Percentiles rank a stretch among this genome's conserved stretches.
Evolutionary conservation across 768 basidiomycete genomes (phyloP).

Genomic region (Rickenella mellea): DNA sequence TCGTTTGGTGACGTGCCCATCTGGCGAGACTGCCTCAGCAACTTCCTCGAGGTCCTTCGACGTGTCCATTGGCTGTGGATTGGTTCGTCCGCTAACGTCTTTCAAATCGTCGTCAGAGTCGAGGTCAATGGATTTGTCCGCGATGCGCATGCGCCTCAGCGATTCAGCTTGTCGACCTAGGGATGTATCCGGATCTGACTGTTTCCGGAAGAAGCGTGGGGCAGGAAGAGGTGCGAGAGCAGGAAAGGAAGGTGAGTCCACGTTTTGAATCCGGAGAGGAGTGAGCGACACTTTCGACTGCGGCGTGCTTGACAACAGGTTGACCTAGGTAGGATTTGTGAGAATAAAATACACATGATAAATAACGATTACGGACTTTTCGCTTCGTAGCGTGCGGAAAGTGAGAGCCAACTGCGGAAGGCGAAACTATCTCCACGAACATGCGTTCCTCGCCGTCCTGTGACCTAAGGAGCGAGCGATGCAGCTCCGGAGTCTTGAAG

Average conservation of each 20-base stretch:
- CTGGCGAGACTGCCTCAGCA: constrained; percentile 63
- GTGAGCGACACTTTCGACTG: neutral
- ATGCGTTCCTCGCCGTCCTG: too few species aligned
- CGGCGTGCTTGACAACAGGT: neutral
- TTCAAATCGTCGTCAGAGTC: constrained; percentile 28
- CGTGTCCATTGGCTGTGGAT: constrained; percentile 6
- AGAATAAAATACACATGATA: neutral
- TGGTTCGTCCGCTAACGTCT: constrained; percentile 10
- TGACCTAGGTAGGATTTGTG: neutral
- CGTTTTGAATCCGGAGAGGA: neutral
- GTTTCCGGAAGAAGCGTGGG: constrained; percentile 33
- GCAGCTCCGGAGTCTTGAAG: too few species aligned
- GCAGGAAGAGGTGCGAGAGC: constrained; percentile 46
- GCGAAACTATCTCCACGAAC: too few species aligned
- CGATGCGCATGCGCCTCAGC: constrained; percentile 49
- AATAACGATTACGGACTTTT: neutral
- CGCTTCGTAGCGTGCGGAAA: neutral
- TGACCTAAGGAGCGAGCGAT: too few species aligned
- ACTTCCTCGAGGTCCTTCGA: constrained; percentile 43
- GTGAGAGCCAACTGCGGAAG: neutral
- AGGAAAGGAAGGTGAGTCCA: constrained; percentile 26
- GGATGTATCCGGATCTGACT: constrained; percentile 40
- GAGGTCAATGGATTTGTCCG: constrained; percentile 37
- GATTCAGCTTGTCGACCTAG: constrained; percentile 53
- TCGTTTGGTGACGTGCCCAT: constrained; percentile 67